Percentiles rank a stretch among this genome's conserved stretches.
Evolutionary conservation across 495 filamentous ascomycete species (phyloP).

Genomic region (Hyaloscypha bicolor): DNA sequence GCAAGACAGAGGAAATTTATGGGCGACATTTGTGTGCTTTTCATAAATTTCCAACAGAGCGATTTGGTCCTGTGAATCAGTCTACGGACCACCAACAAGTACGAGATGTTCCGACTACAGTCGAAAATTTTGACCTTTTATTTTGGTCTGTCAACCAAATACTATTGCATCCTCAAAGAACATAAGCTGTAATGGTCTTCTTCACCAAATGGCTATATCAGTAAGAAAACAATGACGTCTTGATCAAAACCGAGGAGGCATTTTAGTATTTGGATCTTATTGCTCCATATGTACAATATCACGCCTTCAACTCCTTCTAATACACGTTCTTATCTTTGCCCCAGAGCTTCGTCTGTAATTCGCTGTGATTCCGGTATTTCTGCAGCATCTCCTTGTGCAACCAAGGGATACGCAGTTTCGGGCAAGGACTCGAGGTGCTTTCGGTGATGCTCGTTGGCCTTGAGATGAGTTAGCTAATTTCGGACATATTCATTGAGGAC

Average conservation of each 20-base stretch:
- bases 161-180: too few species aligned
- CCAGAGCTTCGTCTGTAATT: slow-evolving; percentile 52
- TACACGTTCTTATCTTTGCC: slow-evolving; percentile 46
- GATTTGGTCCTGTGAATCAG: too few species aligned
- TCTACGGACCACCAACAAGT: too few species aligned
- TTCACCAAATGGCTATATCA: neutral
- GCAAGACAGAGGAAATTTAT: too few species aligned
- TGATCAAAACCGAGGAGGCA: neutral
- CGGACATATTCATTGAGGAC: neutral
- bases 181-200: neutral
- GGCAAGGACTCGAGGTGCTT: slow-evolving; percentile 79
- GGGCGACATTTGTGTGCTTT: too few species aligned
- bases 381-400: slow-evolving; percentile 48
- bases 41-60: too few species aligned
- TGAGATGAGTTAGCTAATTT: slow-evolving; percentile 10
- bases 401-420: slow-evolving; percentile 74
- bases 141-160: too few species aligned
- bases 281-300: slow-evolving; percentile 29
- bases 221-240: neutral
- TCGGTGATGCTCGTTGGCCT: slow-evolving; percentile 89
- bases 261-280: slow-evolving; percentile 11
- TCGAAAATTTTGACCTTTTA: too few species aligned
- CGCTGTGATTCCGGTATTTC: slow-evolving; percentile 59
- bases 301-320: slow-evolving; percentile 5
- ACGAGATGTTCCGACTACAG: too few species aligned